A percentile compares a stretch with the other conserved stretches of the same genome.
These are phyloP conservation scores for Arthroderma sp. DNA, from an alignment of 2,329 filamentous ascomycete genomes.

Conservation along the genomic window DNA sequence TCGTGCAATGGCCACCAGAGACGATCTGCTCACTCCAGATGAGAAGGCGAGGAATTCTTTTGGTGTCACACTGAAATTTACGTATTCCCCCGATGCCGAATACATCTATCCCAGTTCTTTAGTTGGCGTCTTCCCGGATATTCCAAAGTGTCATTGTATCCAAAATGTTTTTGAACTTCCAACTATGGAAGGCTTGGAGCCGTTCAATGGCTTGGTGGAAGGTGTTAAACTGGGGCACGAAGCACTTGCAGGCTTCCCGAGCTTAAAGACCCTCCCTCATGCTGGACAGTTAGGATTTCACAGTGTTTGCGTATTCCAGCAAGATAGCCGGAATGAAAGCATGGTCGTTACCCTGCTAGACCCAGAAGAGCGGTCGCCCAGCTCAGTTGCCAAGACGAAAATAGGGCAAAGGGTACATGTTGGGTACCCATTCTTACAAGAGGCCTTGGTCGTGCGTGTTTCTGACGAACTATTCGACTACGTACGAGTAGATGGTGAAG, in stretches of 20 bases:
- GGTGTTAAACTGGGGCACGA: conserved; percentile 69
- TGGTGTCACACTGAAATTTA: conserved; percentile 85
- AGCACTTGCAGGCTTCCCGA: conserved; percentile 89
- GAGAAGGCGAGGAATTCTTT: conserved; percentile 80
- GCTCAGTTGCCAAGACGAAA: conserved; percentile 61
- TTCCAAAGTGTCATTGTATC: conserved; percentile 75
- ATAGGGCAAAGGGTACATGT: conserved; percentile 79
- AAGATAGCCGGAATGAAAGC: conserved; percentile 91
- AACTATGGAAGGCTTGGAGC: conserved; percentile 76
- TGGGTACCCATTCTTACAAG: conserved; percentile 88
- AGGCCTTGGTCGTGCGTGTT: conserved; percentile 77
- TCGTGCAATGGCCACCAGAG: conserved; percentile 71
- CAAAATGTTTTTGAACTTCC: conserved; percentile 96
- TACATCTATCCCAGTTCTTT: conserved; percentile 81
- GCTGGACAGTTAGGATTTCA: conserved; percentile 72
- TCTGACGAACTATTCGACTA: conserved; percentile 93
- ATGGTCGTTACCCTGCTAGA: conserved; percentile 79
- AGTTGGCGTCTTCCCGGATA: conserved; percentile 77
- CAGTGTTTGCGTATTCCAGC: conserved; percentile 86
- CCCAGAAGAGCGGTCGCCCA: conserved; percentile 55
- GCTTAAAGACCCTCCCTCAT: conserved; percentile 72
- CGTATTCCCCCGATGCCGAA: conserved; percentile 62
- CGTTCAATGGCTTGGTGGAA: conserved; percentile 68
- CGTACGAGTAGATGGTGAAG: conserved; percentile 51
- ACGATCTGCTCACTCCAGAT: conserved; percentile 60